phyloP scores from a whole-genome alignment of 2,329 filamentous ascomycete genomes.

The Exophiala sp. region DNA sequence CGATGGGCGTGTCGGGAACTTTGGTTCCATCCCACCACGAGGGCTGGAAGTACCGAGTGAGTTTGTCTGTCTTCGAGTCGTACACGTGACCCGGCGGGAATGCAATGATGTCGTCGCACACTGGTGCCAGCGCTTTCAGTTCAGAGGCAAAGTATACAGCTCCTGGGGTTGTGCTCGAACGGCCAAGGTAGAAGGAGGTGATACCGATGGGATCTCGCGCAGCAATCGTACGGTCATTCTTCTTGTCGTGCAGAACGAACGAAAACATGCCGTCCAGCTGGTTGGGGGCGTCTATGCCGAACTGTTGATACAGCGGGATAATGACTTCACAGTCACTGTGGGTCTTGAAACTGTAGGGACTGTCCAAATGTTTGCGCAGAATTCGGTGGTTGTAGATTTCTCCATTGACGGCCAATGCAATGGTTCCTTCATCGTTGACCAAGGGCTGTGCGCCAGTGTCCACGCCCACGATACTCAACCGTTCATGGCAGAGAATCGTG shows the following conservation, averaged over 20 bases:
- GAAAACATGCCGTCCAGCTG: conserved; percentile 99
- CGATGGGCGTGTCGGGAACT: conserved; percentile 74
- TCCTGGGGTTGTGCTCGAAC: conserved; percentile 75
- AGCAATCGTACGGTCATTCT: conserved; percentile 84
- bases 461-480: conserved; percentile 94
- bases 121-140: conserved; percentile 85
- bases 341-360: conserved; percentile 93
- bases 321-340: conserved; percentile 98
- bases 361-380: conserved; percentile 80
- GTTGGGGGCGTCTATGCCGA: conserved; percentile 88
- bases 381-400: conserved; percentile 99
- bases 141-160: conserved; percentile 96
- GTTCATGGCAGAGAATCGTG: conserved; percentile 96
- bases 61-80: conserved; percentile 84
- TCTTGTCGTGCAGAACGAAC: conserved; percentile 96
- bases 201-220: conserved; percentile 95
- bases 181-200: conserved; percentile 95
- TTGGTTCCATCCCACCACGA: conserved; percentile 83
- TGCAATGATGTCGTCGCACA: conserved; percentile 90
- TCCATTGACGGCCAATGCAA: conserved; percentile 95
- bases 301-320: conserved; percentile 93
- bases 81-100: conserved; percentile 96
- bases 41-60: conserved; percentile 86
- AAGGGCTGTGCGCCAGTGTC: conserved; percentile 94
- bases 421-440: conserved; percentile 81